Base-by-base conservation (phyloP, 2,329 filamentous ascomycete genomes). In the Chrysoporthe cubensis region DNA sequence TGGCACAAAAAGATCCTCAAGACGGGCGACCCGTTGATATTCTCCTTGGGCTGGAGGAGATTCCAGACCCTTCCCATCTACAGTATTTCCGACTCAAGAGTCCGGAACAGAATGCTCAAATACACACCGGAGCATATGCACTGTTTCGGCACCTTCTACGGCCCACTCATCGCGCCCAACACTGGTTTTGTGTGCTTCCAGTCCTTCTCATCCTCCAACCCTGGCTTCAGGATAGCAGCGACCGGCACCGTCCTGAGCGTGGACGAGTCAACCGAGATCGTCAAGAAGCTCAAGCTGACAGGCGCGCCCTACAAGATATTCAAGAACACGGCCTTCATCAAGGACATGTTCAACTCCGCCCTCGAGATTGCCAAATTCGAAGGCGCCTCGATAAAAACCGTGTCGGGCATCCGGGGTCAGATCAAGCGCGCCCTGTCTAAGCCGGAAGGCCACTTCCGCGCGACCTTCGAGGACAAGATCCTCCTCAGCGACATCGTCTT, bases 1-100 rank as follows among this genome's bases (percentile, higher is more conserved):
- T 99, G 96, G 96, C 96, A 99, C 83, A 97, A 97, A 87, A 97
- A 96, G 84, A 98, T 98, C 73, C 85, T 99, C 72, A 99, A 99
- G 84, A 98, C 94, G 44, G 97, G 97, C 77, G 96, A 99, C 76
- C 96, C 96, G 18, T 86, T 99, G 63, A 97, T 99, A 77, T 96
- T 99, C 83, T 97, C 94, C 1, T 85, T 99, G 56, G 96, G 96
- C 54, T 99, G 96, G 96, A 87, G 96, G 62, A 88, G 96, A 69
- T 99, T 99, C 84, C 96, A 98, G 80, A 90, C 91, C 6, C 84
- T 96, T 73, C 95, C 95, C 21, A 89, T 97, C 69, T 99, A 97
- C 87, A 96, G 91, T 81, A 97, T 96, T 67, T 96, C 93, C 34
- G 96, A 98, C 79, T 97, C 92, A 70, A 89, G 96, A 73, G 96